Conservation (phyloP, 805 yeast genomes). For the Isabelozyma pseudorhagii region DNA sequence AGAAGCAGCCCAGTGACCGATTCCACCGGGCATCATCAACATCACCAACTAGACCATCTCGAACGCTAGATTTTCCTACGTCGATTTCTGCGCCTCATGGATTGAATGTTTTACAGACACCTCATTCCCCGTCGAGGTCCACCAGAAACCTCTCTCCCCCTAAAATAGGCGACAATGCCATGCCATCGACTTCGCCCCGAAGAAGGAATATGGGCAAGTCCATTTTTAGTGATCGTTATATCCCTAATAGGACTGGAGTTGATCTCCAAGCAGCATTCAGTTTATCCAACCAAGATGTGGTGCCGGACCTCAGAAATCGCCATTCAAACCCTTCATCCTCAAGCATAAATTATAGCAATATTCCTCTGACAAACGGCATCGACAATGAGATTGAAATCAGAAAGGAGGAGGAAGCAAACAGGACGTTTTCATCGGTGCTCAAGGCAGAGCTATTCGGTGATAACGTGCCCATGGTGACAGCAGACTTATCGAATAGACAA, state of each 20-base stretch:
- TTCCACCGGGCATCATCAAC: neutral
- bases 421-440: slow-evolving; percentile 80
- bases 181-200: slow-evolving; percentile 44
- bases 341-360: slow-evolving; percentile 1
- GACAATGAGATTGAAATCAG: slow-evolving; percentile 65
- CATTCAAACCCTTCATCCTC: slow-evolving; percentile 4
- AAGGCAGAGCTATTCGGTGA: slow-evolving; percentile 92
- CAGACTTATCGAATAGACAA: slow-evolving; percentile 19
- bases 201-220: slow-evolving; percentile 45
- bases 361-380: slow-evolving; percentile 21
- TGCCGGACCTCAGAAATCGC: slow-evolving; percentile 29
- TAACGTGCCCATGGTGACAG: slow-evolving; percentile 57
- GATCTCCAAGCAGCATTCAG: slow-evolving; percentile 85
- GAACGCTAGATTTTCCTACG: neutral
- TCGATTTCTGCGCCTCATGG: neutral
- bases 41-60: neutral
- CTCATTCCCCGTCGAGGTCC: slow-evolving; percentile 40
- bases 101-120: slow-evolving; percentile 28
- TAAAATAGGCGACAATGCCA: slow-evolving; percentile 22
- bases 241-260: slow-evolving; percentile 83
- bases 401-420: slow-evolving; percentile 77
- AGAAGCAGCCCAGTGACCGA: neutral
- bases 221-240: slow-evolving; percentile 77
- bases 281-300: slow-evolving; percentile 44
- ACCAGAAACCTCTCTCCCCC: slow-evolving; percentile 39